Evolutionary conservation across 2,329 filamentous ascomycete genomes (phyloP).

Genomic region (Zalaria obscura): DNA sequence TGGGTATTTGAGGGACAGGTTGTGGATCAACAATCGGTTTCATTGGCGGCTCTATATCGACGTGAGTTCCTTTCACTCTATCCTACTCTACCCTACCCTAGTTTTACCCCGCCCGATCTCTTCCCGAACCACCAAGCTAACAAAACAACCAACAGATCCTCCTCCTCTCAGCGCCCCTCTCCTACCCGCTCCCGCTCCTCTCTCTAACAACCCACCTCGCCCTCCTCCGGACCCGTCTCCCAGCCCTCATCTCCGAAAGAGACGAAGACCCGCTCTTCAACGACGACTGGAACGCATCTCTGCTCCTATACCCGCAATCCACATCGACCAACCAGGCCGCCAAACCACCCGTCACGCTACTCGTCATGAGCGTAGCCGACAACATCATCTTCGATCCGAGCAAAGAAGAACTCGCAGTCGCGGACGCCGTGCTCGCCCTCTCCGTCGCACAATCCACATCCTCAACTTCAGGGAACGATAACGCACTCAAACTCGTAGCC

Average conservation of each 20-base stretch:
- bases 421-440: conserved; percentile 75
- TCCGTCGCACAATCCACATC: conserved; percentile 42
- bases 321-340: conserved; percentile 9
- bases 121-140: neutral
- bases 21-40: conserved; percentile 82
- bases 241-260: conserved; percentile 69
- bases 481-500: conserved; percentile 21
- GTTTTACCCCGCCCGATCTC: neutral
- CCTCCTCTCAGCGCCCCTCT: conserved; percentile 81
- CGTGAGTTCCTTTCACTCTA: conserved; percentile 38
- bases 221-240: conserved; percentile 73
- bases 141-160: conserved; percentile 48
- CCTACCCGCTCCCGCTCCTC: conserved; percentile 83
- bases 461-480: too few species aligned
- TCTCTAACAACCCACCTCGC: conserved; percentile 90
- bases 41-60: conserved; percentile 96
- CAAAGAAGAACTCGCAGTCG: conserved; percentile 83
- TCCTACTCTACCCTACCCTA: neutral
- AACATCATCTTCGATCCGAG: conserved; percentile 92
- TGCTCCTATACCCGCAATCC: conserved; percentile 55
- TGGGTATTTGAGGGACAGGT: conserved; percentile 48
- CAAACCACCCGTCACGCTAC: conserved; percentile 74
- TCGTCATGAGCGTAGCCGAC: conserved; percentile 72
- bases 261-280: conserved; percentile 97
- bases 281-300: conserved; percentile 86